Percentiles rank a stretch among this genome's conserved stretches.
Evolutionary conservation across 371 early-diverging fungal species (phyloP).

Genomic region (Basidiobolus heterosporus): DNA sequence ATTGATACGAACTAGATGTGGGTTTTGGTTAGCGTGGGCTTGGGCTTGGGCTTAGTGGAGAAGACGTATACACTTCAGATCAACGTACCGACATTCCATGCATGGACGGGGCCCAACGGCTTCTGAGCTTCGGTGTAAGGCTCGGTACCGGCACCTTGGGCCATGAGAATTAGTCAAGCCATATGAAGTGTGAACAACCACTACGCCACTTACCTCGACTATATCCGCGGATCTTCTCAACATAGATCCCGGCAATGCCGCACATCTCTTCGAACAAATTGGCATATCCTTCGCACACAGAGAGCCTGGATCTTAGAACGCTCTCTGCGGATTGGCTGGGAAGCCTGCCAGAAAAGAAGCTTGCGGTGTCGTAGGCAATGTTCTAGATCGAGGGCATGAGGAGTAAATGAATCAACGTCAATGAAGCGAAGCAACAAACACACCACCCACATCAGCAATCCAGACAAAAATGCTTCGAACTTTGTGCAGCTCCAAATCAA

Average conservation of each 20-base stretch:
- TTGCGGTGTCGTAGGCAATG: conserved; percentile 17
- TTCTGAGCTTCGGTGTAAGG: conserved; percentile 4
- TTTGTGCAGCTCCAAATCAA: too few species aligned
- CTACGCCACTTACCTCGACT: conserved; percentile 17
- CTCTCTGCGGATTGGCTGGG: conserved; percentile 13
- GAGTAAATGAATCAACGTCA: too few species aligned
- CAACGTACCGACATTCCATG: conserved; percentile 17
- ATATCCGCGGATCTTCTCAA: conserved; percentile 14
- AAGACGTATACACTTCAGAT: too few species aligned
- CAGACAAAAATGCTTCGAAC: conserved; percentile 20
- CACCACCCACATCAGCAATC: conserved; percentile 7
- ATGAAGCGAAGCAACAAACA: too few species aligned
- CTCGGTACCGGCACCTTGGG: too few species aligned
- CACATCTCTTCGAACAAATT: conserved; percentile 17
- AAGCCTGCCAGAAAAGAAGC: conserved; percentile 12
- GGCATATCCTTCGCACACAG: conserved; percentile 22
- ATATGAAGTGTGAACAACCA: too few species aligned
- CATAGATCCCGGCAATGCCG: conserved; percentile 12
- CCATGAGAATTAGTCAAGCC: conserved; percentile 5
- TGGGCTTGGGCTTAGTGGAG: too few species aligned
- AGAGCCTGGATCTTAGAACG: conserved; percentile 13
- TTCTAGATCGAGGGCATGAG: conserved; percentile 5
- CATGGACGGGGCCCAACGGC: conserved; percentile 14
- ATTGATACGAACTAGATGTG: conserved; percentile 3
- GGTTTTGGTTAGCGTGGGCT: too few species aligned